Percentiles rank a stretch among this genome's conserved stretches.
Conservation (phyloP, 2,329 filamentous ascomycete genomes). For the Fusarium odoratissimum region DNA sequence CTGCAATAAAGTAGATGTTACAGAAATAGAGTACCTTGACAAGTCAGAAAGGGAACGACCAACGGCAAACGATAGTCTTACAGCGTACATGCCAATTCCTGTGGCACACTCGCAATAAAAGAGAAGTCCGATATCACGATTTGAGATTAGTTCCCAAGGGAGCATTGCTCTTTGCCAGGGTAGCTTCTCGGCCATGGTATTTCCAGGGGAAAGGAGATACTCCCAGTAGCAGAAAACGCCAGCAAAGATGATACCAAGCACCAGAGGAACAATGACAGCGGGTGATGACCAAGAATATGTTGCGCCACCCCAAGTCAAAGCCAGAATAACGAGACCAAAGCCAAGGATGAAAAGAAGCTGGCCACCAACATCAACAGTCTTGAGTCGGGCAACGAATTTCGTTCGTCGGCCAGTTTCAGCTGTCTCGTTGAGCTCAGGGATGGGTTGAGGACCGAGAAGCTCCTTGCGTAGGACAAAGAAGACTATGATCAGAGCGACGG, state of each 20-base stretch:
- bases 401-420: slow-evolving; percentile 47
- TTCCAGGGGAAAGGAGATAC: slow-evolving; percentile 64
- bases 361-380: slow-evolving; percentile 67
- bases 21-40: slow-evolving; percentile 72
- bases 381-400: slow-evolving; percentile 58
- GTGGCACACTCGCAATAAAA: slow-evolving; percentile 70
- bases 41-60: slow-evolving; percentile 50
- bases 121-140: slow-evolving; percentile 70
- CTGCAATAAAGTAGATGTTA: slow-evolving; percentile 74
- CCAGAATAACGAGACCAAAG: slow-evolving; percentile 65
- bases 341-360: slow-evolving; percentile 67
- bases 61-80: slow-evolving; percentile 37
- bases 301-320: slow-evolving; percentile 66
- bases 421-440: slow-evolving; percentile 58
- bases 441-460: slow-evolving; percentile 64
- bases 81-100: slow-evolving; percentile 65
- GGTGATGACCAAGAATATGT: slow-evolving; percentile 63
- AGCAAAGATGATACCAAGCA: slow-evolving; percentile 57
- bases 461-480: slow-evolving; percentile 69
- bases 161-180: slow-evolving; percentile 72
- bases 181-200: slow-evolving; percentile 58
- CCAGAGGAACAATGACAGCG: slow-evolving; percentile 61
- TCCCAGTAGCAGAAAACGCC: slow-evolving; percentile 62
- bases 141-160: slow-evolving; percentile 67
- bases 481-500: slow-evolving; percentile 63